phyloP scores from a whole-genome alignment of 2,329 filamentous ascomycete species.

The Stylonectria norvegica region DNA sequence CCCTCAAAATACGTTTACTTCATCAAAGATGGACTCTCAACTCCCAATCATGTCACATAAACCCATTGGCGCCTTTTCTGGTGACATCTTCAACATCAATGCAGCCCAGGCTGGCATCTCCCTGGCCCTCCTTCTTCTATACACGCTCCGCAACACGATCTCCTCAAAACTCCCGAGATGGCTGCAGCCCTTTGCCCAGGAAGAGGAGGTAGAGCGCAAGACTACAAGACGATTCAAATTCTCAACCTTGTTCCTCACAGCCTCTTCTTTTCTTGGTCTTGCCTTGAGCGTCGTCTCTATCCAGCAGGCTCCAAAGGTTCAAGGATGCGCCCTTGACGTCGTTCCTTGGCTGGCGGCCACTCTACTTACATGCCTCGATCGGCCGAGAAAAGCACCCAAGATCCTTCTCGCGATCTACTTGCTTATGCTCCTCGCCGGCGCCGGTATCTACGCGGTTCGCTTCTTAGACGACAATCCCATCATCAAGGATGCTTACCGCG shows the following conservation, averaged over 20 bases:
- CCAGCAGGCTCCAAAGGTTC: constrained; percentile 24
- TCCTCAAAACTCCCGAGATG: constrained; percentile 36
- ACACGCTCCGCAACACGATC: constrained; percentile 25
- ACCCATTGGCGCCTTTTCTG: too few species aligned
- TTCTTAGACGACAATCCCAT: constrained; percentile 26
- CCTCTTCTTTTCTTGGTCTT: constrained; percentile 13
- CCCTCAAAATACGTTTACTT: too few species aligned
- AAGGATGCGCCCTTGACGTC: constrained; percentile 32
- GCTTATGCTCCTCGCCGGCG: constrained; percentile 30
- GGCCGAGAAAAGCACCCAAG: constrained; percentile 42
- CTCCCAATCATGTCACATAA: too few species aligned
- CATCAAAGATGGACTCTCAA: too few species aligned
- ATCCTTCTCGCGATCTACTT: constrained; percentile 39
- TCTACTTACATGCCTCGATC: constrained; percentile 36
- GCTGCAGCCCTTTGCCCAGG: constrained; percentile 42
- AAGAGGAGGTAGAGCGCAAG: constrained; percentile 25
- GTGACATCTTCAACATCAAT: too few species aligned
- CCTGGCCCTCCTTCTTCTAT: constrained; percentile 28
- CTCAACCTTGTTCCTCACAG: constrained; percentile 36
- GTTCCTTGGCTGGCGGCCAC: constrained; percentile 38
- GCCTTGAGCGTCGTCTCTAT: constrained; percentile 31
- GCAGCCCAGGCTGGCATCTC: too few species aligned
- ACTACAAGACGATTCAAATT: constrained; percentile 35
- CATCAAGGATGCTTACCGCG: constrained; percentile 20
- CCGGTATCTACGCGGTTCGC: constrained; percentile 29